phyloP scores from a whole-genome alignment of 805 yeast genomes.

The Candida glaebosa region DNA sequence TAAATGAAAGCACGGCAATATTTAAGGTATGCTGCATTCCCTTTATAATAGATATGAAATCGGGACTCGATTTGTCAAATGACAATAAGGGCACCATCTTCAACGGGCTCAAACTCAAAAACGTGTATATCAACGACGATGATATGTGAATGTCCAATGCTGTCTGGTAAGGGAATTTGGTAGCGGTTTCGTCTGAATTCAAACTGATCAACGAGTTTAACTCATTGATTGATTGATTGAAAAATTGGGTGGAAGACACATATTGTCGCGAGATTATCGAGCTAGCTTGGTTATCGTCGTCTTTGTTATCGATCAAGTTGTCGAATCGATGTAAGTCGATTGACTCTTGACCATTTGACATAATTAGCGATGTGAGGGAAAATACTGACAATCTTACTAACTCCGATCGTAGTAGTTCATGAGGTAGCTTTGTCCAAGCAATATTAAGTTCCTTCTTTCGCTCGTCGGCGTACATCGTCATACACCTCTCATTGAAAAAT shows the following conservation, averaged over 20 bases:
- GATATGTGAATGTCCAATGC: slow-evolving; percentile 17
- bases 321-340: neutral
- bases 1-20: neutral
- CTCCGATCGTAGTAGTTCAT: neutral
- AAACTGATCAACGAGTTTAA: neutral
- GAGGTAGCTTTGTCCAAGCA: neutral
- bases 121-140: slow-evolving; percentile 23
- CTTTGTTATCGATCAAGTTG: neutral
- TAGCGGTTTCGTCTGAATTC: neutral
- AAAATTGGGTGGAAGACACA: neutral
- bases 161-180: neutral
- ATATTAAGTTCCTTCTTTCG: slow-evolving; percentile 6
- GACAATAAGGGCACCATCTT: slow-evolving; percentile 25
- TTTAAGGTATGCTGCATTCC: slow-evolving; percentile 13
- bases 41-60: slow-evolving; percentile 17
- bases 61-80: slow-evolving; percentile 17
- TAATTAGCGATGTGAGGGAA: neutral
- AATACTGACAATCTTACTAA: neutral
- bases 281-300: neutral
- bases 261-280: neutral
- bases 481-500: slow-evolving; percentile 19
- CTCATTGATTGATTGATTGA: neutral
- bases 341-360: neutral
- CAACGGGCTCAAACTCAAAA: slow-evolving; percentile 29
- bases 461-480: slow-evolving; percentile 25